Evolutionary conservation across 2,329 filamentous ascomycete species (phyloP).

Genomic region (Phoma sp.): DNA sequence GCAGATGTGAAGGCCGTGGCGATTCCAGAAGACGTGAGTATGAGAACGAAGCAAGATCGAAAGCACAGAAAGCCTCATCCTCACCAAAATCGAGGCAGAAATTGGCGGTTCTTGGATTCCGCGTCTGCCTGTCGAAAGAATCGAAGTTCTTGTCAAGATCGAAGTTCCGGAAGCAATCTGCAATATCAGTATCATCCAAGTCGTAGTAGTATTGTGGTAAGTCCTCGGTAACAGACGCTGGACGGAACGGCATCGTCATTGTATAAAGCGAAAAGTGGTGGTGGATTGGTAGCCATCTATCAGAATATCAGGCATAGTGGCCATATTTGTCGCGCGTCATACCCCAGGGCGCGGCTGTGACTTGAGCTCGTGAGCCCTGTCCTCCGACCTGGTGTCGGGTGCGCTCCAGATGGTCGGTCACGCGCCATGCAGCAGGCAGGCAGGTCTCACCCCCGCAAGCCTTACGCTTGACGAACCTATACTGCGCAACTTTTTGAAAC

Average conservation of each 20-base stretch:
- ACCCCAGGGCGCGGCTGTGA: constrained; percentile 26
- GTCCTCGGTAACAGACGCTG: constrained; percentile 33
- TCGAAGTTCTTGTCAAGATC: constrained; percentile 58
- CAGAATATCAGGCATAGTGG: background rate
- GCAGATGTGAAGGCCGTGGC: constrained; percentile 56
- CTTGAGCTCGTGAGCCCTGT: constrained; percentile 35
- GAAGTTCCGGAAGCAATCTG: constrained; percentile 58
- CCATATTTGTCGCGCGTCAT: background rate
- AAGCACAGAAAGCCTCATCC: constrained; percentile 61
- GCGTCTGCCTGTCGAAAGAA: constrained; percentile 51
- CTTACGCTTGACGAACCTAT: background rate
- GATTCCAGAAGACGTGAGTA: constrained; percentile 47
- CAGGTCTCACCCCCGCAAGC: constrained; percentile 30
- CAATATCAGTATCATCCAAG: constrained; percentile 41
- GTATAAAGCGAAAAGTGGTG: background rate
- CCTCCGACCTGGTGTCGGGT: constrained; percentile 25
- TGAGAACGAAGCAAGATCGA: constrained; percentile 56
- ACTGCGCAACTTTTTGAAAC: background rate
- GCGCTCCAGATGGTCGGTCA: constrained; percentile 32
- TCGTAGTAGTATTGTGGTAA: constrained; percentile 46
- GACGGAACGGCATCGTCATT: constrained; percentile 39
- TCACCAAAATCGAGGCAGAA: constrained; percentile 71
- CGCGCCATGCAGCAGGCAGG: constrained; percentile 30
- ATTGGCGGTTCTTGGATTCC: constrained; percentile 56
- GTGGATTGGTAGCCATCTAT: background rate